Base-by-base conservation (phyloP, 2,329 filamentous ascomycete genomes). In the Aspergillus tamarii region DNA sequence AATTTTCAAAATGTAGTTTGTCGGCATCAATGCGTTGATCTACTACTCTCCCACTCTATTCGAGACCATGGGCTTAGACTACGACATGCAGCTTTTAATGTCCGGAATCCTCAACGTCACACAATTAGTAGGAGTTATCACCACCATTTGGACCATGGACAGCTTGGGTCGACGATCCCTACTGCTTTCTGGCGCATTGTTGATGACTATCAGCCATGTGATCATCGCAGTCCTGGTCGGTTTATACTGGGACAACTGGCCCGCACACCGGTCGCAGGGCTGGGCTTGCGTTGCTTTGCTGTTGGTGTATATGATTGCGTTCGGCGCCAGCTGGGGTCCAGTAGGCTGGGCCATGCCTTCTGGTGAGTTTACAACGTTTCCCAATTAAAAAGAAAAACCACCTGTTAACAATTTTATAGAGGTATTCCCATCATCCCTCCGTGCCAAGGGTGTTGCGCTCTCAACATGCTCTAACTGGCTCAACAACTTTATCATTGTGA, bases 361-460 rank as follows among this genome's bases (percentile, higher is more conserved):
- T 7, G 74, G 73, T 76, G 66, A 28, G 66, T 65, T 10, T 28
- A 12, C n/a, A 21, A 0, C 21, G 32, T 5, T 23, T 8, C 30
- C 14, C 5, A 48, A 28, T 3, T 43, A 10, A 10, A 32, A 61
- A 14, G 8, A 30, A 60, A 56, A n/a, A 16, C 57, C 52, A 34
- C 10, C 21, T 11, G 32, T 66, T 67, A 73, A 69, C 41, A 21
- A 1, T 30, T 32, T 74, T 0, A 80, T 83, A 34, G 87, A 92
- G 65, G 87, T 92, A n/a, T 90, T 90, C 50, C 87, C 87, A 0
- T 84, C 83, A 1, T 83, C 82, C 0, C 77, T 86, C 0, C 81
- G 88, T 8, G 87, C 88, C 3, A 91, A 90, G 72, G 89, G 89
- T 39, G 87, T 89, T 0, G 88, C 88, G 1, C 78, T 90, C 2